Evolutionary conservation across 441 rosid genomes (phyloP).

Genomic region (Monsonia emarginata): DNA sequence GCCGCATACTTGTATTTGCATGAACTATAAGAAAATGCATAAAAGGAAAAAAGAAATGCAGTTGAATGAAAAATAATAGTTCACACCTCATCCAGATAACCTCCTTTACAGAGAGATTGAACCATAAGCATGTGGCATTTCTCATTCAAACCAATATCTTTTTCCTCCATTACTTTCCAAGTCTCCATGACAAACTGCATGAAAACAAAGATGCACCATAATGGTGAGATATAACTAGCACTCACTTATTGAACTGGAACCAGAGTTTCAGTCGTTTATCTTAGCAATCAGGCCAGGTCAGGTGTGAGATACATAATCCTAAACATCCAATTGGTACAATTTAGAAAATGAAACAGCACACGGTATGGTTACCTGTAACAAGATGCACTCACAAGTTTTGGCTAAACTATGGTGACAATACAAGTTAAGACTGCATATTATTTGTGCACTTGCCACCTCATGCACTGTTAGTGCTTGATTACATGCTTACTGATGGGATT

Average conservation of each 20-base stretch:
- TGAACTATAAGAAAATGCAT: not conserved
- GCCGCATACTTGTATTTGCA: not conserved
- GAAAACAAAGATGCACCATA: constrained; percentile 20
- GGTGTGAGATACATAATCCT: not conserved
- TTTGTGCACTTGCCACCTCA: not conserved
- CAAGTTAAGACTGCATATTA: not conserved
- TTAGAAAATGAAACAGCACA: not conserved
- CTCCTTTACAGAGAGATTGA: constrained; percentile 68
- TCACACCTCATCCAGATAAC: constrained; percentile 67
- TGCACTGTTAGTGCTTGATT: not conserved
- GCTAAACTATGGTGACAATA: constrained; percentile 4
- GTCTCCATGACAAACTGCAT: constrained; percentile 85
- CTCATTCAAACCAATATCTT: constrained; percentile 33
- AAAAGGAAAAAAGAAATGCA: not conserved
- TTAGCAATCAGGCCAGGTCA: not conserved
- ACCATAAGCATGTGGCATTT: constrained; percentile 44
- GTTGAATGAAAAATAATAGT: not conserved
- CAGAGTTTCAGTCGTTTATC: not conserved
- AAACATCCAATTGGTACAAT: not conserved
- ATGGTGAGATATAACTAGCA: constrained; percentile 11
- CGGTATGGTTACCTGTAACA: not conserved
- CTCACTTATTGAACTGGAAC: constrained; percentile 5
- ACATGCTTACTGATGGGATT: not conserved
- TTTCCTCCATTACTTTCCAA: constrained; percentile 59
- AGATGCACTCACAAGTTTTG: constrained; percentile 1